Base-by-base conservation (phyloP, 139 green algal genomes). In the Chlamydomonas schloesseri region DNA sequence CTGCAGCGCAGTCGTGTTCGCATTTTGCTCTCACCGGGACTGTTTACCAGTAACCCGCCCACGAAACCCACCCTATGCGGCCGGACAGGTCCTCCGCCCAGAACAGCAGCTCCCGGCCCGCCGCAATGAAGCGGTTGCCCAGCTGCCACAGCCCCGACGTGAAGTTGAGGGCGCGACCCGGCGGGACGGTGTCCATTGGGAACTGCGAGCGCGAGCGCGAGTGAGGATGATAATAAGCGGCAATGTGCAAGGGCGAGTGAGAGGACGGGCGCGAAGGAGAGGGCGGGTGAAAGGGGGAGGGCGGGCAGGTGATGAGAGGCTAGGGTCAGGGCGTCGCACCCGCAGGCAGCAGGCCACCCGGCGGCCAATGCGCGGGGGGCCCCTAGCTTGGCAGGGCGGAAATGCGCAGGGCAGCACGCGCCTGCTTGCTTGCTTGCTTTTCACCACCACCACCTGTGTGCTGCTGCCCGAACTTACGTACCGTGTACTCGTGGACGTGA, bases 71-170 rank as follows among this genome's bases (percentile, higher is more conserved):
- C 72, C n/a, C 13, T 10, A 79, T 79, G 29, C n/a, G 47, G 1
- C 72, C 72, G 8, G 28, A n/a, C 72, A 67, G 47, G 17, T 28
- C 5, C 8, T 42, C 8, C 8, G 29, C 47, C 72, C 72, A 79
- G 47, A 33, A 79, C 47, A 79, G 72, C 72, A 79, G 72, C 72
- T 79, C 72, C 29, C 72, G 13, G 47, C 29, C 72, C 29, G 72
- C 14, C 29, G 72, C 46, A 20, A 79, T 65, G 72, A 79, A 79
- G 4, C 72, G 28, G 72, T 79, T 79, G 47, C 72, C 72, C 72
- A 79, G 47, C 72, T 62, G 36, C 72, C 72, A 79, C 72, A 79
- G 28, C 47, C 72, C 72, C 20, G 24, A 10, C 0, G 0, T 67
- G 13, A 36, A 0, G 29, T 64, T 47, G 29, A n/a, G n/a, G n/a